Conservation (phyloP, 495 filamentous ascomycete species). For the Tuber calosporum region DNA sequence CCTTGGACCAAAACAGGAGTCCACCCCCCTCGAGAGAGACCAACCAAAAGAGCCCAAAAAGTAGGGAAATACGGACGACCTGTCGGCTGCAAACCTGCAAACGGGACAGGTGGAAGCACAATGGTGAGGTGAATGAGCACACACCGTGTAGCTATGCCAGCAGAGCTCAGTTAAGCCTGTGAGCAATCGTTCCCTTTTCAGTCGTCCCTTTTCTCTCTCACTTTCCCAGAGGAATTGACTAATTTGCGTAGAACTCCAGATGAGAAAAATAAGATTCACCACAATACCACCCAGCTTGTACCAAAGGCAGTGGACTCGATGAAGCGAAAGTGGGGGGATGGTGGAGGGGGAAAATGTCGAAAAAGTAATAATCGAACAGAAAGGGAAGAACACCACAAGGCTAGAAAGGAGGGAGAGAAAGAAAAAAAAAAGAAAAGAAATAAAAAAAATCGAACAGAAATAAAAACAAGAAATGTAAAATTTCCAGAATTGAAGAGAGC, state of each 20-base stretch:
- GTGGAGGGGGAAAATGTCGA: constrained; percentile 29
- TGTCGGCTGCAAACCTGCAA: constrained; percentile 19
- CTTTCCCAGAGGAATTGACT: background rate
- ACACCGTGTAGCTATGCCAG: constrained; percentile 39
- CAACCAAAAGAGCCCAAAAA: constrained; percentile 2
- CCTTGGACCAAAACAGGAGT: background rate
- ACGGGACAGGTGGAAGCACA: constrained; percentile 34
- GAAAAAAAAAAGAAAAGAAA: constrained; percentile 10
- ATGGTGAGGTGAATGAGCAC: constrained; percentile 28
- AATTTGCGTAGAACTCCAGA: constrained; percentile 1
- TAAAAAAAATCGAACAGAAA: constrained; percentile 27
- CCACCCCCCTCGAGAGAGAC: background rate
- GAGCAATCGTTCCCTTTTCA: constrained; percentile 25
- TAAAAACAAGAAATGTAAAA: constrained; percentile 28
- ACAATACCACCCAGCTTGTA: background rate
- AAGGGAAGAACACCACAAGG: constrained; percentile 6
- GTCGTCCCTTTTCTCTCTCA: constrained; percentile 17
- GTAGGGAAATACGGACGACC: background rate
- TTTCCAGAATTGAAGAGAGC: constrained; percentile 26
- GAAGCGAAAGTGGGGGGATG: constrained; percentile 31
- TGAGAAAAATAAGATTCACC: constrained; percentile 16
- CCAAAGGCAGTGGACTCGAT: constrained; percentile 22
- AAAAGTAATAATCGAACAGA: constrained; percentile 14
- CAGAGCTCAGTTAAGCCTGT: constrained; percentile 34
- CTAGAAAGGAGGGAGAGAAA: constrained; percentile 23